These are phyloP conservation scores for Syncephalastrum racemosum DNA, from an alignment of 371 early-diverging fungal genomes.

Conservation along the genomic window DNA sequence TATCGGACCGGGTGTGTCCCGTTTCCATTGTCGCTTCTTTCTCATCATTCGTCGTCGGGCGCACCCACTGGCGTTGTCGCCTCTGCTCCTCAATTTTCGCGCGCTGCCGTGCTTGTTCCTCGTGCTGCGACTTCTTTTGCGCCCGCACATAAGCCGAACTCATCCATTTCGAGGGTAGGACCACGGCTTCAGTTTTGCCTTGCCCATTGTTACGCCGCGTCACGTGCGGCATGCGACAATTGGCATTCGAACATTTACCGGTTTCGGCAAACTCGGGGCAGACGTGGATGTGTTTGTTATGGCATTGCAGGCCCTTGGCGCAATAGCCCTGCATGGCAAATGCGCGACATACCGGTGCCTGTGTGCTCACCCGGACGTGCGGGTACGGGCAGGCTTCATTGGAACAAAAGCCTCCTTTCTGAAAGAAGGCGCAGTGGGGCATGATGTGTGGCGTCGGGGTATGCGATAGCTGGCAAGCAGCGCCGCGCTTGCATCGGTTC, in stretches of 20 bases:
- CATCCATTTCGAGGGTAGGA: constrained; percentile 34
- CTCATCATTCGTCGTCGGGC: not conserved
- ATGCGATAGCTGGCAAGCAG: constrained; percentile 51
- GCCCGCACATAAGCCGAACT: constrained; percentile 32
- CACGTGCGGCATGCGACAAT: constrained; percentile 58
- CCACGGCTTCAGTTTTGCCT: constrained; percentile 24
- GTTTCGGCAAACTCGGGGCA: constrained; percentile 62
- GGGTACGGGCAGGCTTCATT: constrained; percentile 50
- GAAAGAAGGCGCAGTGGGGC: constrained; percentile 59
- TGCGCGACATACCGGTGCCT: constrained; percentile 56
- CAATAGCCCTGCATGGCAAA: constrained; percentile 64
- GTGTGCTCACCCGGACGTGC: constrained; percentile 51
- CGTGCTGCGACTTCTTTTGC: constrained; percentile 19
- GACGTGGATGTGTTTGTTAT: constrained; percentile 56
- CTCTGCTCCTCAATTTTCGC: not conserved
- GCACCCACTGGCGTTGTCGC: constrained; percentile 12
- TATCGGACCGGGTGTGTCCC: too few relatives aligned
- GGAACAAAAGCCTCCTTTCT: constrained; percentile 41
- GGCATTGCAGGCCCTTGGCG: constrained; percentile 45
- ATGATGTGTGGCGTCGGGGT: constrained; percentile 46
- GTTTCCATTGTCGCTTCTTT: constrained; percentile 8
- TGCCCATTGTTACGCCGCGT: constrained; percentile 29
- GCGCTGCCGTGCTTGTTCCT: constrained; percentile 18
- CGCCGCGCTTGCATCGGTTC: constrained; percentile 38
- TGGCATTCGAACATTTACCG: constrained; percentile 54